Evolutionary conservation across 495 filamentous ascomycete genomes (phyloP).

Genomic region (Acidiella bohemica): DNA sequence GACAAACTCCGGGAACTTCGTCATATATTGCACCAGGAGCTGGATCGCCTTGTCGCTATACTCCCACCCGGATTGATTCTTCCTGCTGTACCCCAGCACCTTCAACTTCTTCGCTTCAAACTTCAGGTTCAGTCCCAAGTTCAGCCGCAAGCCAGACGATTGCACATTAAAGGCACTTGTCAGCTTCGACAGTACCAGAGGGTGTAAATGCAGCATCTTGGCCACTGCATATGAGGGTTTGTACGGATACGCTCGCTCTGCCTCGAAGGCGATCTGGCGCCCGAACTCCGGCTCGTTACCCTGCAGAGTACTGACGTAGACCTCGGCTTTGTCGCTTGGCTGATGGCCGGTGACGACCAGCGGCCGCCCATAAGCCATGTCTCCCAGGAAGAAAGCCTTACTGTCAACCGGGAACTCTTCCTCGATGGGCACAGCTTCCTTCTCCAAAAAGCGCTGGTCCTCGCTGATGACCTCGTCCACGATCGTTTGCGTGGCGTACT

Average conservation of each 20-base stretch:
- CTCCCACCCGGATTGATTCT: constrained; percentile 77
- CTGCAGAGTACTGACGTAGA: constrained; percentile 56
- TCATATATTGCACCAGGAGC: constrained; percentile 78
- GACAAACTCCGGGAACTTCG: constrained; percentile 87
- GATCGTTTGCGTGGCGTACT: constrained; percentile 79
- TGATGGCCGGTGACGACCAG: constrained; percentile 63
- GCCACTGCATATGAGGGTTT: constrained; percentile 77
- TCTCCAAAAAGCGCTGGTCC: constrained; percentile 86
- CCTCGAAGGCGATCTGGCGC: constrained; percentile 48
- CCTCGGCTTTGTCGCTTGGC: constrained; percentile 51
- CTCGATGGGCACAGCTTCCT: constrained; percentile 67
- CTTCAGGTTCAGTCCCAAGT: constrained; percentile 90
- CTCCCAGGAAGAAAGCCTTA: constrained; percentile 88
- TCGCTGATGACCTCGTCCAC: constrained; percentile 85
- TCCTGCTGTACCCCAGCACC: constrained; percentile 88
- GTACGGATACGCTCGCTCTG: constrained; percentile 58
- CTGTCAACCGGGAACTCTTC: constrained; percentile 79
- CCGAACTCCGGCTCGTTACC: constrained; percentile 72
- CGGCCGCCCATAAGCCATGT: constrained; percentile 83
- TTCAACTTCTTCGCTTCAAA: constrained; percentile 92
- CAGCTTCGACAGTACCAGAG: constrained; percentile 84
- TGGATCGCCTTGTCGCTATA: constrained; percentile 75
- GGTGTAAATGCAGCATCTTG: constrained; percentile 63
- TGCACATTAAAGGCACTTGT: constrained; percentile 82
- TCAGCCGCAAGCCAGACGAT: constrained; percentile 62